phyloP scores from a whole-genome alignment of 768 basidiomycete genomes.

The Lenzites betulinus region DNA sequence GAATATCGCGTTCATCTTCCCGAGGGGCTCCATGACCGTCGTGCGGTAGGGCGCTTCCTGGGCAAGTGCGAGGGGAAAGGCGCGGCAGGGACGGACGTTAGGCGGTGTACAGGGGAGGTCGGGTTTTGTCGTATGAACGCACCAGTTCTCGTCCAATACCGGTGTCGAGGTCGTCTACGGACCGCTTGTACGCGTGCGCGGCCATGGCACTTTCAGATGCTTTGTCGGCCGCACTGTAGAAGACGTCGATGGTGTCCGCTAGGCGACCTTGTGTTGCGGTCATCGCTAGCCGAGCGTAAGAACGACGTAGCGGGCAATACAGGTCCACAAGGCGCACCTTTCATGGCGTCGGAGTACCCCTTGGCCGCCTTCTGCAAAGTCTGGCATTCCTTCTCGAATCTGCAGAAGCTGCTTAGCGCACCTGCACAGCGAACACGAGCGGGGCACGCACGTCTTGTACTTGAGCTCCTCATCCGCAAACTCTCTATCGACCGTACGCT shows the following conservation, averaged over 20 bases:
- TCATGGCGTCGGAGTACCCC: slow-evolving; percentile 92
- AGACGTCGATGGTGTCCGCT: slow-evolving; percentile 90
- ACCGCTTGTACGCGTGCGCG: slow-evolving; percentile 92
- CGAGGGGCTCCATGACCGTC: slow-evolving; percentile 92
- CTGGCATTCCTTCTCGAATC: slow-evolving; percentile 96
- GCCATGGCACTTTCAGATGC: slow-evolving; percentile 94
- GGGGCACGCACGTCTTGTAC: slow-evolving; percentile 73
- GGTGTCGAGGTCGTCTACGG: slow-evolving; percentile 90
- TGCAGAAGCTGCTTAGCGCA: slow-evolving; percentile 33
- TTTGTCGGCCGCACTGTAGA: slow-evolving; percentile 86
- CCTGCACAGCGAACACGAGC: background rate
- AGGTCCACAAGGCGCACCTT: slow-evolving; percentile 54
- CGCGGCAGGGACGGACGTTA: background rate
- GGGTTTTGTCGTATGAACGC: slow-evolving; percentile 33
- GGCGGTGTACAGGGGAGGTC: background rate
- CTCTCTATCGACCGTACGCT: slow-evolving; percentile 91
- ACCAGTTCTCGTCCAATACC: slow-evolving; percentile 86
- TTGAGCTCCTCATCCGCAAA: slow-evolving; percentile 92
- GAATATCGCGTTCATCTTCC: slow-evolving; percentile 96
- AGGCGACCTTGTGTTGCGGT: slow-evolving; percentile 89
- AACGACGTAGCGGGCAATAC: background rate
- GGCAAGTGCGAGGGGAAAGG: background rate
- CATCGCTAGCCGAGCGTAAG: slow-evolving; percentile 64
- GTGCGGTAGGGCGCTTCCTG: slow-evolving; percentile 95
- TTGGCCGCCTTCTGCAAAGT: slow-evolving; percentile 95